Base-by-base conservation (phyloP, 208 protist species). In the Acanthamoeba culbertsoni region DNA sequence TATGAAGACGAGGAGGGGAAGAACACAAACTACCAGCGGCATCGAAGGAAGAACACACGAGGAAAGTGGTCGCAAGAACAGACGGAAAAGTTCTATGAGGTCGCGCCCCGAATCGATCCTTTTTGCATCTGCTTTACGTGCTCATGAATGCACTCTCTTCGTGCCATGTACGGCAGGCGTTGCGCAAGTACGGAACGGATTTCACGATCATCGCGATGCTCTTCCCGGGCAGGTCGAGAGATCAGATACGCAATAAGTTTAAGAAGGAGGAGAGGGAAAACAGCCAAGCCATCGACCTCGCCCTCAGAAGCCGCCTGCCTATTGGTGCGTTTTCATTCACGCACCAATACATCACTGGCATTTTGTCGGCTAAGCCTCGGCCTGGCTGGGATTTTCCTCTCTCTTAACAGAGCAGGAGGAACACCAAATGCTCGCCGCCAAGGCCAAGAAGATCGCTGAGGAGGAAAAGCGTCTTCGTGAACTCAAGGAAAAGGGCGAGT, bases 211-310 rank as follows among this genome's bases (percentile, higher is more conserved):
- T 94, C 5, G 28, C n/a, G 89, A 18, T 77, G 62, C 43, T 94
- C 33, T 94, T 94, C 37, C 62, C 86, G 20, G 42, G 33, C 33
- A 40, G 93, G 16, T 46, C 79, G 20, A 48, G 93, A 28, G 42
- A 75, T 28, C 86, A 94, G 42, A 94, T 94, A 16, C 31, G 86
- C 16, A 94, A 92, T 59, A 94, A 94, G 86, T 94, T 86, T 73
- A 94, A 94, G 73, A 92, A 93, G 33, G 93, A 94, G 35, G 93
- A 94, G 53, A 92, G 65, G 40, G 86, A 92, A 16, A 45, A 94
- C 45, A 42, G 53, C 26, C 26, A 93, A 0, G 18, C 55, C 18
- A 92, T 94, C n/a, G 79, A 94, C 37, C 31, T 31, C 51, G 71
- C 71, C 0, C 63, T 93, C 46, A 7, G 51, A 4, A 57, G 35